Evolutionary conservation across 2,329 filamentous ascomycete genomes (phyloP), one percentile per base, ranked within the genome.

Genomic region (Immersiporthe knoxdaviesiana): DNA sequence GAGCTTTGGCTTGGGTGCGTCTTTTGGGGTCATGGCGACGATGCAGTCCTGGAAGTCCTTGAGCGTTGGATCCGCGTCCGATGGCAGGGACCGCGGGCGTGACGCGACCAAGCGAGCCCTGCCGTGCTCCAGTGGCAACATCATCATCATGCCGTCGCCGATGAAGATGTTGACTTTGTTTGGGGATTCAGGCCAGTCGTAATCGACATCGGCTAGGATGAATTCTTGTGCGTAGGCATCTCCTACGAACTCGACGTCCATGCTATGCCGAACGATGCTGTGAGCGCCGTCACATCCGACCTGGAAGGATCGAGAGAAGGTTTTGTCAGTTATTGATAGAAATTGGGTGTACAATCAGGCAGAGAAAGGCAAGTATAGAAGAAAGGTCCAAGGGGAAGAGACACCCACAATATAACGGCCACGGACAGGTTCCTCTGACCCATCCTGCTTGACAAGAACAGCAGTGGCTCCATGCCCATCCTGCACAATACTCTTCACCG

Each of bases 271-370:
- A 12, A 85, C 83, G 3, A 75, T 70, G 35, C 80, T 83, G 72
- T 82, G 82, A 0, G 81, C 79, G 27, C 83, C 84, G 66, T 85
- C 84, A 65, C 83, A 84, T 30, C 83, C 84, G 44, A 83, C 79
- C 16, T 63, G 32, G 12, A 59, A 4, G 35, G 35, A 35, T 4
- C 5, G 30, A 37, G 12, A n/a, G 39, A 44, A 18, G 18, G 18
- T 8, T 10, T 7, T 56, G 37, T 63, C n/a, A n/a, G n/a, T n/a
- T n/a, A n/a, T n/a, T n/a, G n/a, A 35, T 39, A 39, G 37, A 39
- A 35, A 8, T 39, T 12, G 11, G 11, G 6, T 35, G 35, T 35
- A 8, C 35, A 4, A 12, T 12, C 11, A 12, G 37, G 37, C 35
- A 39, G 37, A 39, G 7, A 2, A 39, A 39, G 37, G 2, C 37